Percentiles rank a stretch among this genome's conserved stretches.
phyloP scores from a whole-genome alignment of 2,329 filamentous ascomycete species.

The Paecilomyces formosus region DNA sequence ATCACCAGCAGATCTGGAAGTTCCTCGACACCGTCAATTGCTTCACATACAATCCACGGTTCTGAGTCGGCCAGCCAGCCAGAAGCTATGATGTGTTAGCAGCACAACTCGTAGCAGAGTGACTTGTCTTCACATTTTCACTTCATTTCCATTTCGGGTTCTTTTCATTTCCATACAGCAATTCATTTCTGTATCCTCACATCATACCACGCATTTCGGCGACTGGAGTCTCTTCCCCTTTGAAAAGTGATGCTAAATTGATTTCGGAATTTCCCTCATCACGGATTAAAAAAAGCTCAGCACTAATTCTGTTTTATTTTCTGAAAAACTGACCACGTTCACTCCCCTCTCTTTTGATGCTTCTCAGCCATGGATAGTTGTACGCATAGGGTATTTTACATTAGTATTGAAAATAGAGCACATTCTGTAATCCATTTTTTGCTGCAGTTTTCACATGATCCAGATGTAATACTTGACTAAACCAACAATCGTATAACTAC shows the following conservation, averaged over 20 bases:
- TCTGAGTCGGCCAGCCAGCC: neutral
- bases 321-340: neutral
- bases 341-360: neutral
- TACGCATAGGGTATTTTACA: neutral
- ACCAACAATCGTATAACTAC: too few species aligned
- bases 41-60: conserved; percentile 19
- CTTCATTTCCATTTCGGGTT: neutral
- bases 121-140: neutral
- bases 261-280: neutral
- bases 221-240: neutral
- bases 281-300: neutral
- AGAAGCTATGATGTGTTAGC: neutral
- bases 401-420: neutral
- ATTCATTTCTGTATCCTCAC: neutral
- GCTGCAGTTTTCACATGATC: too few species aligned
- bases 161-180: neutral
- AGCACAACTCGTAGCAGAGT: neutral
- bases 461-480: too few species aligned
- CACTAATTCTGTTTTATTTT: neutral
- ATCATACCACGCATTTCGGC: neutral
- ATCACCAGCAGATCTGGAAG: conserved; percentile 28
- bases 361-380: neutral
- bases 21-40: conserved; percentile 25
- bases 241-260: neutral
- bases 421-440: too few species aligned